Conservation (phyloP, 2,329 filamentous ascomycete species). For the Alternaria dauci region DNA sequence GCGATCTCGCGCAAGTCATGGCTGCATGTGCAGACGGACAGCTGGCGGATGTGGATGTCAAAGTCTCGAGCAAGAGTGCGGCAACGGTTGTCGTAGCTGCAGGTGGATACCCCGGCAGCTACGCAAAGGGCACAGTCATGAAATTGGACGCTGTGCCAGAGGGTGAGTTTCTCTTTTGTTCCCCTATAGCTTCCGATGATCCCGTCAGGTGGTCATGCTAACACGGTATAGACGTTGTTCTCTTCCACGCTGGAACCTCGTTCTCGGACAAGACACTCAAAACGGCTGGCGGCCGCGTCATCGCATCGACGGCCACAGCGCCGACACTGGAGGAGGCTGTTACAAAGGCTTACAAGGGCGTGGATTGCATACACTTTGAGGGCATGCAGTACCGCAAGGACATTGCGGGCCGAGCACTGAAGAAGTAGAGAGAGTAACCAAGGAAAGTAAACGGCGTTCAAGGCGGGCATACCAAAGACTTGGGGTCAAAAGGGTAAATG, state of each 20-base stretch:
- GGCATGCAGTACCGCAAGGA: slow-evolving; percentile 93
- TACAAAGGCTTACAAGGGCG: slow-evolving; percentile 83
- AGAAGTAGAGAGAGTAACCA: slow-evolving; percentile 27
- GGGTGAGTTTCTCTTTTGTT: slow-evolving; percentile 51
- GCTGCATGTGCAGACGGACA: slow-evolving; percentile 80
- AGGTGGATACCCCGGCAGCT: slow-evolving; percentile 84
- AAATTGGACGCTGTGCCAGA: slow-evolving; percentile 62
- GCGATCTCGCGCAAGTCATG: slow-evolving; percentile 89
- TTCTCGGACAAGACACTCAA: slow-evolving; percentile 68
- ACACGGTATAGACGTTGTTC: slow-evolving; percentile 61
- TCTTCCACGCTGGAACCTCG: slow-evolving; percentile 93
- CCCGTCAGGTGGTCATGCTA: slow-evolving; percentile 39
- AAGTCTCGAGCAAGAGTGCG: slow-evolving; percentile 74
- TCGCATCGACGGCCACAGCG: slow-evolving; percentile 85
- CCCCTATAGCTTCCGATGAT: slow-evolving; percentile 29
- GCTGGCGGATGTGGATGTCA: slow-evolving; percentile 73
- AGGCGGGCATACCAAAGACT: slow-evolving; percentile 7
- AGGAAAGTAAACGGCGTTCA: background rate
- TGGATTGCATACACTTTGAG: slow-evolving; percentile 81
- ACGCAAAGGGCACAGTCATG: slow-evolving; percentile 78
- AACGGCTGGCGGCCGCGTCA: slow-evolving; percentile 88
- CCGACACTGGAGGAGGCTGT: slow-evolving; percentile 82
- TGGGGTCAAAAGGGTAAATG: background rate
- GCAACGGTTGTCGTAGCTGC: slow-evolving; percentile 95
- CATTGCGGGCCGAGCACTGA: slow-evolving; percentile 71